phyloP scores from a whole-genome alignment of 2,329 filamentous ascomycete genomes.

The Simplicillium sp. region DNA sequence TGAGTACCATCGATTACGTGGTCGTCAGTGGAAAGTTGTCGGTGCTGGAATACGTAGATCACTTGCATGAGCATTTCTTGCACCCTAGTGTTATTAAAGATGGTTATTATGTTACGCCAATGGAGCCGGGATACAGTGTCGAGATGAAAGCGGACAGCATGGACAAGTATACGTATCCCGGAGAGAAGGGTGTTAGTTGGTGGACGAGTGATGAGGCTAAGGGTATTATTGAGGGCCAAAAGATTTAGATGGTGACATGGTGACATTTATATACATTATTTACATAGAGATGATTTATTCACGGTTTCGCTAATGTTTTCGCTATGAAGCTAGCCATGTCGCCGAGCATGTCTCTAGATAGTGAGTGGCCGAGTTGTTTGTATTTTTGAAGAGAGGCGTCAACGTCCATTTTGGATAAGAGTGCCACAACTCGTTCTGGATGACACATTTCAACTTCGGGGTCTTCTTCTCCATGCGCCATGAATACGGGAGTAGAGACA shows the following conservation, averaged over 20 bases:
- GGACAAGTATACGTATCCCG: constrained; percentile 69
- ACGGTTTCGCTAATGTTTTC: too few relatives aligned
- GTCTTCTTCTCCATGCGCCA: constrained; percentile 35
- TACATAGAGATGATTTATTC: too few relatives aligned
- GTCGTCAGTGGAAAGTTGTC: constrained; percentile 73
- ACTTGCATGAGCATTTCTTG: constrained; percentile 87
- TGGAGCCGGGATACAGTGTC: constrained; percentile 76
- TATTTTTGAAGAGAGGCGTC: constrained; percentile 1
- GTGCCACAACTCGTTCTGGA: constrained; percentile 21
- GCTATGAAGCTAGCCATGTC: not conserved
- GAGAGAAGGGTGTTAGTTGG: constrained; percentile 71
- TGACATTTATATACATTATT: not conserved
- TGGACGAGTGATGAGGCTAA: constrained; percentile 77
- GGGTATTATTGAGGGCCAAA: constrained; percentile 56
- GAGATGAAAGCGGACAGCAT: constrained; percentile 90
- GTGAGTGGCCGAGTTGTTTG: too few relatives aligned
- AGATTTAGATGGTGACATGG: constrained; percentile 35
- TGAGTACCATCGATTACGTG: constrained; percentile 89
- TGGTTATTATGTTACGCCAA: constrained; percentile 82
- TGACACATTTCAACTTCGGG: constrained; percentile 26
- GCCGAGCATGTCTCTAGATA: too few relatives aligned
- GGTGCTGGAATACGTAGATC: constrained; percentile 85
- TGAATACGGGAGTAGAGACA: constrained; percentile 27
- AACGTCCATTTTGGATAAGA: constrained; percentile 23
- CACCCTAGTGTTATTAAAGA: constrained; percentile 72